phyloP scores from a whole-genome alignment of 2,329 filamentous ascomycete species.

The Seiridium cupressi region DNA sequence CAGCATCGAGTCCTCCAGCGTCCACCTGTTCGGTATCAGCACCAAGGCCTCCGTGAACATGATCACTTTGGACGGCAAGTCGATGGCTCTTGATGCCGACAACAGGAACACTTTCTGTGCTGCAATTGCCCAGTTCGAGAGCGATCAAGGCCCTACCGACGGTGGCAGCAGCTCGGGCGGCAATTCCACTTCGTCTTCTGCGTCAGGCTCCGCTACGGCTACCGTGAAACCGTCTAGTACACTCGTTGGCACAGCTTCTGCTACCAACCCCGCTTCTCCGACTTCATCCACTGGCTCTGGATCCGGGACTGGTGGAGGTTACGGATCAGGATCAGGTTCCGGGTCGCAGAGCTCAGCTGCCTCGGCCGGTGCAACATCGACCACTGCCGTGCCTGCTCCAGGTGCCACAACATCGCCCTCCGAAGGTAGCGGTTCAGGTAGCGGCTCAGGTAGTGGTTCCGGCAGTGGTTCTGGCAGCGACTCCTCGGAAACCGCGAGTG shows the following conservation, averaged over 20 bases:
- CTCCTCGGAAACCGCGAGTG: background rate
- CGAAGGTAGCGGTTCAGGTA: slow-evolving; percentile 9
- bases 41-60: slow-evolving; percentile 76
- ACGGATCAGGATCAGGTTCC: slow-evolving; percentile 4
- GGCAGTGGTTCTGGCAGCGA: slow-evolving; percentile 1
- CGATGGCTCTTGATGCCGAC: slow-evolving; percentile 53
- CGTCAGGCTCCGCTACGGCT: background rate
- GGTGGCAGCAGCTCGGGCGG: background rate
- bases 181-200: background rate
- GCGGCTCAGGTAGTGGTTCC: slow-evolving; percentile 9
- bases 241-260: background rate
- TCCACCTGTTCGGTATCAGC: slow-evolving; percentile 67
- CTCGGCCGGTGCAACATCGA: background rate
- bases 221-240: background rate
- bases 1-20: slow-evolving; percentile 62
- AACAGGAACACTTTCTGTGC: slow-evolving; percentile 67
- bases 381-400: background rate
- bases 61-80: slow-evolving; percentile 60
- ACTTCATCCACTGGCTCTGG: slow-evolving; percentile 4
- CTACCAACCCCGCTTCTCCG: background rate
- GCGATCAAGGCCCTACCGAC: slow-evolving; percentile 10
- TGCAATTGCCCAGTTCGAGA: slow-evolving; percentile 53
- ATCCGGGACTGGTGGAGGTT: slow-evolving; percentile 4
- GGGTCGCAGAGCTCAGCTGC: background rate
- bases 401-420: background rate